A percentile compares a stretch with the other conserved stretches of the same genome.
Evolutionary conservation across 768 basidiomycete genomes (phyloP).

Genomic region (Boletus sp.): DNA sequence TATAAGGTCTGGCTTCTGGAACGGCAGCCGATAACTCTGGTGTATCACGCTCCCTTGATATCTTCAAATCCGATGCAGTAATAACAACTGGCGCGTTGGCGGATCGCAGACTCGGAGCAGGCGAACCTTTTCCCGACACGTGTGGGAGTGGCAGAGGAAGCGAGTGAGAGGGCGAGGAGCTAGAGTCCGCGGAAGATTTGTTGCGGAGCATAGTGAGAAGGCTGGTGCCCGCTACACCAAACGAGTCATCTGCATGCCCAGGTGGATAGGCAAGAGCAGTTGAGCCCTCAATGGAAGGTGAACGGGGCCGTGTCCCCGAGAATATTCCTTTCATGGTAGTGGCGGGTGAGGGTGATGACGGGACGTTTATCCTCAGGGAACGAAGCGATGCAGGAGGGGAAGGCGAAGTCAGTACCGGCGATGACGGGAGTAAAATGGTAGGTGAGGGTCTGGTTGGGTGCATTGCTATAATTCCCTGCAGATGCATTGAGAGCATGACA

Average conservation of each 20-base stretch:
- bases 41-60: slow-evolving; percentile 37
- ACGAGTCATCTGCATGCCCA: slow-evolving; percentile 51
- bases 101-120: slow-evolving; percentile 28
- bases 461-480: slow-evolving; percentile 53
- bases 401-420: slow-evolving; percentile 23
- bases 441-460: slow-evolving; percentile 13
- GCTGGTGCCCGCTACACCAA: slow-evolving; percentile 53
- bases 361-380: slow-evolving; percentile 22
- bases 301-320: slow-evolving; percentile 26
- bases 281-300: slow-evolving; percentile 42
- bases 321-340: slow-evolving; percentile 22
- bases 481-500: slow-evolving; percentile 78
- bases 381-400: slow-evolving; percentile 30
- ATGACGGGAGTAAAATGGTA: slow-evolving; percentile 10
- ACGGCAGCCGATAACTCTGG: slow-evolving; percentile 15
- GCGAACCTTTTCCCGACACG: slow-evolving; percentile 17
- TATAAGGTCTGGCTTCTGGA: slow-evolving; percentile 12
- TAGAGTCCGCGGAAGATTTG: slow-evolving; percentile 33
- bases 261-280: slow-evolving; percentile 35
- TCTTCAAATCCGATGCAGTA: slow-evolving; percentile 36
- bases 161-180: slow-evolving; percentile 27
- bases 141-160: slow-evolving; percentile 31
- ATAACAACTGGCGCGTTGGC: slow-evolving; percentile 18
- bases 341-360: slow-evolving; percentile 18
- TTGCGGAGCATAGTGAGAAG: slow-evolving; percentile 52